A percentile compares a stretch with the other conserved stretches of the same genome.
Evolutionary conservation across 1,284 basidiomycete species (phyloP).

Genomic region (Irpex lacteus): DNA sequence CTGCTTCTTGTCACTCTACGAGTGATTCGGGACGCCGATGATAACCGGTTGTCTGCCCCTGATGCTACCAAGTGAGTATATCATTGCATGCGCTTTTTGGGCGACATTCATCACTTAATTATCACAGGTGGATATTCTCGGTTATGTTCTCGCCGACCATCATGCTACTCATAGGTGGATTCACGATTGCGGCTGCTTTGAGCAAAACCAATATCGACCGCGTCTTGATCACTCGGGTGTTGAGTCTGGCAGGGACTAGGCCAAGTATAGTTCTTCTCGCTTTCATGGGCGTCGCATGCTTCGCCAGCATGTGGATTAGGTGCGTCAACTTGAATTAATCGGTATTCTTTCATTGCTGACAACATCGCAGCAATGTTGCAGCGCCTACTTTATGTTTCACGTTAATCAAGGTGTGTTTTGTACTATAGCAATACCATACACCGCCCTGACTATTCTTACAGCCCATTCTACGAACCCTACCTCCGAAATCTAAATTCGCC

Average conservation of each 20-base stretch:
- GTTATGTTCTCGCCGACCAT: slow-evolving; percentile 91
- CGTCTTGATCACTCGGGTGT: slow-evolving; percentile 88
- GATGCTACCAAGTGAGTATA: slow-evolving; percentile 79
- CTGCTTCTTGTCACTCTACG: slow-evolving; percentile 85
- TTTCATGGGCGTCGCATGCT: slow-evolving; percentile 96
- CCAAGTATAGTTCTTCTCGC: slow-evolving; percentile 88
- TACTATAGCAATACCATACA: neutral
- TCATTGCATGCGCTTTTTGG: slow-evolving; percentile 4
- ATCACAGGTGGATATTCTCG: slow-evolving; percentile 68
- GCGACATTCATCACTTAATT: neutral
- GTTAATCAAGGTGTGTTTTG: slow-evolving; percentile 76
- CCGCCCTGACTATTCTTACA: slow-evolving; percentile 29
- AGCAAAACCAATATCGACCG: slow-evolving; percentile 98
- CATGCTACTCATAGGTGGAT: slow-evolving; percentile 96
- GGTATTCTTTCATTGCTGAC: slow-evolving; percentile 21
- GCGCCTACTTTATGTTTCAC: slow-evolving; percentile 98
- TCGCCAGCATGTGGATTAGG: slow-evolving; percentile 99
- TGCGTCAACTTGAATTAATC: slow-evolving; percentile 33
- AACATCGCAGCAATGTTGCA: slow-evolving; percentile 79
- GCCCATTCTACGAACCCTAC: slow-evolving; percentile 93
- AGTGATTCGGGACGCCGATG: slow-evolving; percentile 62
- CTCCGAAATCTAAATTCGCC: slow-evolving; percentile 84
- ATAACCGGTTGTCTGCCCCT: slow-evolving; percentile 55
- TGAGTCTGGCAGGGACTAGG: slow-evolving; percentile 86
- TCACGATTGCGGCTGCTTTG: slow-evolving; percentile 95